phyloP scores from a whole-genome alignment of 306 rosid species.

The Cucumis cinereus region DNA sequence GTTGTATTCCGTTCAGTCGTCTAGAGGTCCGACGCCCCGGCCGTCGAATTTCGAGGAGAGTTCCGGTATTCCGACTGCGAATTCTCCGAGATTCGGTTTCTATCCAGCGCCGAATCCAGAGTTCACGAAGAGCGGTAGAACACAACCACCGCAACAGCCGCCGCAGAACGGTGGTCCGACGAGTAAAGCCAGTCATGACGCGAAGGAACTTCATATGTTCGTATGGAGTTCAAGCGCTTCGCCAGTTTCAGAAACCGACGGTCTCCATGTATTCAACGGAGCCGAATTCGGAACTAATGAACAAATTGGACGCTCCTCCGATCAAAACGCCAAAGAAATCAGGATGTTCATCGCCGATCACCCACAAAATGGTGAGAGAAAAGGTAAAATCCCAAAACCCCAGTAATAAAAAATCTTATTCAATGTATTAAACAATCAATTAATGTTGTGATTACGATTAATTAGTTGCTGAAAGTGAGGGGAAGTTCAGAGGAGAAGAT shows the following conservation, averaged over 20 bases:
- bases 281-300: not conserved
- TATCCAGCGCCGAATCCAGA: slow-evolving; percentile 84
- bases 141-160: not conserved
- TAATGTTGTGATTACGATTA: not conserved
- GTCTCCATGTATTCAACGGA: slow-evolving; percentile 62
- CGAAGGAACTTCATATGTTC: slow-evolving; percentile 88
- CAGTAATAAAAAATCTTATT: not conserved
- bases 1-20: slow-evolving; percentile 72
- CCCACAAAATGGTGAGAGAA: slow-evolving; percentile 1
- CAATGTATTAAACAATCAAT: not conserved
- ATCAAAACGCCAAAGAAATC: slow-evolving; percentile 13
- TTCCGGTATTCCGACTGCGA: slow-evolving; percentile 10
- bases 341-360: slow-evolving; percentile 12
- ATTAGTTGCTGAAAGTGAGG: slow-evolving; percentile 7
- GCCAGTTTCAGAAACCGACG: slow-evolving; percentile 64
- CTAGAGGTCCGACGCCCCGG: slow-evolving; percentile 73
- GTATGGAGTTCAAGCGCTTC: slow-evolving; percentile 88
- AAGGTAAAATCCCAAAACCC: not conserved
- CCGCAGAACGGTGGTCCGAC: slow-evolving; percentile 9
- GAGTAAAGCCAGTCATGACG: slow-evolving; percentile 45
- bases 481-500: not conserved
- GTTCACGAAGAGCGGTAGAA: slow-evolving; percentile 33
- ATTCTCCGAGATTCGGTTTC: slow-evolving; percentile 48
- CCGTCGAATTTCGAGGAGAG: slow-evolving; percentile 86
- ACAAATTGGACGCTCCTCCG: slow-evolving; percentile 2